A percentile compares a stretch with the other conserved stretches of the same genome.
phyloP scores from a whole-genome alignment of 192 early-diverging fungal genomes.

The Gigaspora rosea region DNA sequence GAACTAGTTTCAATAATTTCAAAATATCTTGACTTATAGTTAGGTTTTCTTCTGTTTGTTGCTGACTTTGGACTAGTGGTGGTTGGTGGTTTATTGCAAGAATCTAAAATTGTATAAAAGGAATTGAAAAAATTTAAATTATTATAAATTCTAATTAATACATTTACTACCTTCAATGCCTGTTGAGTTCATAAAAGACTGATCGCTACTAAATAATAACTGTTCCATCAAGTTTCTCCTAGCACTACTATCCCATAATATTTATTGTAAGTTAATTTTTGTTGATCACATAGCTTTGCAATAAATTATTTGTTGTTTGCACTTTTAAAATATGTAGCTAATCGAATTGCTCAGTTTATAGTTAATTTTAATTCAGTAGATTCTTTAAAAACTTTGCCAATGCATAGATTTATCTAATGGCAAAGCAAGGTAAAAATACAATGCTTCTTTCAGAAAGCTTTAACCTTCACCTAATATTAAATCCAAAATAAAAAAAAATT shows the following conservation, averaged over 20 bases:
- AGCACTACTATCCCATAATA: neutral
- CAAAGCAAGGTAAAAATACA: neutral
- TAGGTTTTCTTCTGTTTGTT: no score
- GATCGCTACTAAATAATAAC: neutral
- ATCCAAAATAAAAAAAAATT: no score
- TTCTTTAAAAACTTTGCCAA: neutral
- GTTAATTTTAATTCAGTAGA: neutral
- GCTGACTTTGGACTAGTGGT: no score
- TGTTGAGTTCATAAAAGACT: conserved; percentile 4
- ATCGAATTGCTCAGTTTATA: neutral
- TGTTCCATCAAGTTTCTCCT: neutral
- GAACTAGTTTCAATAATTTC: no score
- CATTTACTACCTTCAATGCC: neutral
- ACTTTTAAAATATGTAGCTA: conserved; percentile 3
- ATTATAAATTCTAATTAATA: no score
- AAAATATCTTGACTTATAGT: no score
- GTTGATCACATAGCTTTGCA: neutral
- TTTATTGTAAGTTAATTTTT: no score
- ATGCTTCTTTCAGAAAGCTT: neutral
- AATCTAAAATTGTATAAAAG: no score
- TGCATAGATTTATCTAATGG: neutral
- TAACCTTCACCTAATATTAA: neutral
- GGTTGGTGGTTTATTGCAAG: no score
- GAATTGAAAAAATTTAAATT: no score
- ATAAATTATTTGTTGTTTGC: conserved; percentile 6